Conservation (phyloP, 2,329 filamentous ascomycete species). For the Fusarium sarcochroum region DNA sequence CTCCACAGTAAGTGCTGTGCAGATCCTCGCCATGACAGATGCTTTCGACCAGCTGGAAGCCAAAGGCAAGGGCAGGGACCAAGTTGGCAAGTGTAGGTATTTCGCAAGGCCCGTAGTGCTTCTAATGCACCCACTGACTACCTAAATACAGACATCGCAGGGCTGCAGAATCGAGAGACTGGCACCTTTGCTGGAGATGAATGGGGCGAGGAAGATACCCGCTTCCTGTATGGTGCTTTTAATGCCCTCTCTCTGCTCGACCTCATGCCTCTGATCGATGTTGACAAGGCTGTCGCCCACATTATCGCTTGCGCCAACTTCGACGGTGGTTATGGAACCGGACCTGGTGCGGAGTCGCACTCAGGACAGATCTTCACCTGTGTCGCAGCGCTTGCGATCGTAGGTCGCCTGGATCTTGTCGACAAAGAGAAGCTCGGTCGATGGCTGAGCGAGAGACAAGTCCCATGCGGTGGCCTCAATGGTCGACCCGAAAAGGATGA, state of each 20-base stretch:
- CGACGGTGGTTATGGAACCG: constrained; percentile 92
- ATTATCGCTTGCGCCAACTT: constrained; percentile 90
- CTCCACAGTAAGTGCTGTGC: constrained; percentile 94
- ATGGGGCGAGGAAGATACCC: constrained; percentile 96
- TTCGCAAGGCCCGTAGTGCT: constrained; percentile 22
- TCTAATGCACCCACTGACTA: constrained; percentile 41
- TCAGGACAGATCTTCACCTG: constrained; percentile 97
- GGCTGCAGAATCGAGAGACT: constrained; percentile 82
- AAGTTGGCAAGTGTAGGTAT: constrained; percentile 83
- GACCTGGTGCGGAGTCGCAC: constrained; percentile 93
- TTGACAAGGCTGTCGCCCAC: constrained; percentile 84
- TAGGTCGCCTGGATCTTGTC: constrained; percentile 83
- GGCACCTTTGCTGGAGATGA: constrained; percentile 95
- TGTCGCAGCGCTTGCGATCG: constrained; percentile 87
- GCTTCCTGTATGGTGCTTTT: constrained; percentile 91
- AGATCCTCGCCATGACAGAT: constrained; percentile 90
- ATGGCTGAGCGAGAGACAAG: constrained; percentile 95
- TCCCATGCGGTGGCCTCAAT: constrained; percentile 89
- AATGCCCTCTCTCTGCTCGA: constrained; percentile 90
- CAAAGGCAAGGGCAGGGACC: constrained; percentile 73
- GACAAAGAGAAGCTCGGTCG: constrained; percentile 85
- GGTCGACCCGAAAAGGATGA: constrained; percentile 95
- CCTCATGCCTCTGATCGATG: constrained; percentile 79
- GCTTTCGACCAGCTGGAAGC: constrained; percentile 86
- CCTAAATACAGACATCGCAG: constrained; percentile 75